A percentile compares a stretch with the other conserved stretches of the same genome.
phyloP scores from a whole-genome alignment of 768 basidiomycete species.

The Tubosaeta sp. region DNA sequence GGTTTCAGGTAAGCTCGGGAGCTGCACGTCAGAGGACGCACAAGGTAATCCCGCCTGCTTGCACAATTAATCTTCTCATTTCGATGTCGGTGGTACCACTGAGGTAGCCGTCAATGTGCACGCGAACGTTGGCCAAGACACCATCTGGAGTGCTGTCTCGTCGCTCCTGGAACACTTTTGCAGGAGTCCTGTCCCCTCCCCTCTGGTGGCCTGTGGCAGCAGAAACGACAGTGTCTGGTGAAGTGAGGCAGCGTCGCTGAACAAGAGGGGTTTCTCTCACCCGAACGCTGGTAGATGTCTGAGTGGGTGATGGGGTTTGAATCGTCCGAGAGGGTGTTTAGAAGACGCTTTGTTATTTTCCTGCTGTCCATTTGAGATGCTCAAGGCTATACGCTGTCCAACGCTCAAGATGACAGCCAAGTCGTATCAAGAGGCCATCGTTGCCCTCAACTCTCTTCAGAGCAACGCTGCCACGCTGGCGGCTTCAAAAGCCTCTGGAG shows the following conservation, averaged over 20 bases:
- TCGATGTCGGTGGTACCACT: slow-evolving; percentile 73
- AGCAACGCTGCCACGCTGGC: slow-evolving; percentile 93
- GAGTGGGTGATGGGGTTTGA: slow-evolving; percentile 81
- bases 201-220: slow-evolving; percentile 68
- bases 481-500: slow-evolving; percentile 70
- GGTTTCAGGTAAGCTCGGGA: slow-evolving; percentile 1
- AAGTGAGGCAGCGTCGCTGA: neutral
- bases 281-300: slow-evolving; percentile 56
- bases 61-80: slow-evolving; percentile 63
- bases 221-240: slow-evolving; percentile 56
- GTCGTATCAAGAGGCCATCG: slow-evolving; percentile 71
- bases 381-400: slow-evolving; percentile 2
- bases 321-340: slow-evolving; percentile 56
- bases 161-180: slow-evolving; percentile 32
- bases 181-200: slow-evolving; percentile 39
- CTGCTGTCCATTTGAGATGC: slow-evolving; percentile 23
- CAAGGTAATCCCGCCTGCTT: slow-evolving; percentile 65
- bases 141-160: slow-evolving; percentile 15
- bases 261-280: slow-evolving; percentile 32
- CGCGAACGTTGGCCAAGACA: slow-evolving; percentile 41
- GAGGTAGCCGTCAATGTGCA: slow-evolving; percentile 73
- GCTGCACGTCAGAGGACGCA: slow-evolving; percentile 32
- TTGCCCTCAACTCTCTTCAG: slow-evolving; percentile 75
- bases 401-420: slow-evolving; percentile 43
- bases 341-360: slow-evolving; percentile 57